A percentile compares a stretch with the other conserved stretches of the same genome.
phyloP scores from a whole-genome alignment of 2,329 filamentous ascomycete species.

The Colletotrichum sp. region DNA sequence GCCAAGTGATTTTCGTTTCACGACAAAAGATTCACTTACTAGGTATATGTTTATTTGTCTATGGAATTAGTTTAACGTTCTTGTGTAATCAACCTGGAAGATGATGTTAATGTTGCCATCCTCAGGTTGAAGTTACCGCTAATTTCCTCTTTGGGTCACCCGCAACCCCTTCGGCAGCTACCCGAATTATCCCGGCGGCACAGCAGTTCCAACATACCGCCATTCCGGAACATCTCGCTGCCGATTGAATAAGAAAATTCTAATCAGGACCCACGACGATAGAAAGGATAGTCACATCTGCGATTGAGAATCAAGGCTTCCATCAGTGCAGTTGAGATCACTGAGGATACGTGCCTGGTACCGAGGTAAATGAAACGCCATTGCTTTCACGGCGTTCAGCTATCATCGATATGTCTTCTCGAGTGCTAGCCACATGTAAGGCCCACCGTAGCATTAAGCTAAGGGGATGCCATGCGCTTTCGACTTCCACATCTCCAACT shows the following conservation, averaged over 20 bases:
- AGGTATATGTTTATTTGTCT: neutral
- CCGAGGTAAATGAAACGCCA: neutral
- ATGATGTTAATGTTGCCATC: neutral
- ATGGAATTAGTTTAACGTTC: fast-evolving
- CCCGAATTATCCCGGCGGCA: neutral
- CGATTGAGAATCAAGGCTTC: neutral
- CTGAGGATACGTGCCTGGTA: fast-evolving
- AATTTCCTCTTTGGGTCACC: neutral
- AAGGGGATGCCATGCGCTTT: neutral
- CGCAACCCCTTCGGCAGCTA: neutral
- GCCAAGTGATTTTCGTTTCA: neutral
- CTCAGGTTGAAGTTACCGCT: neutral
- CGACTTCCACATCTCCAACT: neutral
- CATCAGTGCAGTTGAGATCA: neutral
- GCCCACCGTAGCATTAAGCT: neutral
- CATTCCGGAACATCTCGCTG: neutral
- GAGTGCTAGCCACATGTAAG: neutral
- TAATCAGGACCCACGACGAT: neutral
- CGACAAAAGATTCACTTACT: neutral
- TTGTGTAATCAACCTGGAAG: neutral
- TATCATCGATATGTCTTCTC: neutral
- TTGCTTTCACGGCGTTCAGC: neutral
- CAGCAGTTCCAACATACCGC: neutral
- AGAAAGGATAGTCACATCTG: neutral
- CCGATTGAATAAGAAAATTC: neutral